Percentiles rank a stretch among this genome's conserved stretches.
phyloP scores from a whole-genome alignment of 768 basidiomycete genomes.

The Asterophora parasitica region DNA sequence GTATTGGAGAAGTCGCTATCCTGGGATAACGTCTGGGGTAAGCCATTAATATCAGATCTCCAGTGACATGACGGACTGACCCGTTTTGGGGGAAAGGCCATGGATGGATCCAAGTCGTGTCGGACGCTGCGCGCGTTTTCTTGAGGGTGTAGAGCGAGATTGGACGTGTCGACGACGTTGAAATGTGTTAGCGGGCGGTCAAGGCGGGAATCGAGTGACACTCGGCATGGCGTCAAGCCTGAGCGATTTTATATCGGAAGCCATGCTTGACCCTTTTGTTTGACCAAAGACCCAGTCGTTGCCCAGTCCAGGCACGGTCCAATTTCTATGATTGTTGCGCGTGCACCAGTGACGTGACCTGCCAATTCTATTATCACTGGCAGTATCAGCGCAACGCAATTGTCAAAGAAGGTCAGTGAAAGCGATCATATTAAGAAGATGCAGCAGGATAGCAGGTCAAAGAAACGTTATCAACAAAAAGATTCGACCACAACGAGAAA shows the following conservation, averaged over 20 bases:
- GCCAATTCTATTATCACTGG: constrained; percentile 10
- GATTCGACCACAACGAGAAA: constrained; percentile 2
- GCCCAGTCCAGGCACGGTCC: background rate
- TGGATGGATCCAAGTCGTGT: background rate
- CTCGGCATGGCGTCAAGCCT: background rate
- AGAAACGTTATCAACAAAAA: background rate
- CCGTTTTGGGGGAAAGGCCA: constrained; percentile 4
- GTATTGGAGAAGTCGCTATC: constrained; percentile 28
- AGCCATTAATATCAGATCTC: background rate
- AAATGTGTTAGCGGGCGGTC: background rate
- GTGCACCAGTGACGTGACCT: constrained; percentile 13
- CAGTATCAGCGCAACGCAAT: too few species aligned
- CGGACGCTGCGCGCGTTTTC: background rate
- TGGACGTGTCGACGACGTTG: background rate
- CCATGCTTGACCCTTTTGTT: constrained; percentile 12
- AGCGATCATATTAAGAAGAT: constrained; percentile 5
- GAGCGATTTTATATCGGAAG: constrained; percentile 7
- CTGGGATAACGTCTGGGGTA: constrained; percentile 10
- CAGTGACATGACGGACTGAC: constrained; percentile 1
- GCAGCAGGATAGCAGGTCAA: background rate
- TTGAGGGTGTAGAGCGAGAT: background rate
- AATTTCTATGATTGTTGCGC: constrained; percentile 5
- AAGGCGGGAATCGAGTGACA: background rate
- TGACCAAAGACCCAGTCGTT: background rate
- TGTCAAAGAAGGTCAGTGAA: constrained; percentile 1